These are phyloP conservation scores for Sisymbrium irio DNA, from an alignment of 345 rosid genomes.

Conservation along the genomic window DNA sequence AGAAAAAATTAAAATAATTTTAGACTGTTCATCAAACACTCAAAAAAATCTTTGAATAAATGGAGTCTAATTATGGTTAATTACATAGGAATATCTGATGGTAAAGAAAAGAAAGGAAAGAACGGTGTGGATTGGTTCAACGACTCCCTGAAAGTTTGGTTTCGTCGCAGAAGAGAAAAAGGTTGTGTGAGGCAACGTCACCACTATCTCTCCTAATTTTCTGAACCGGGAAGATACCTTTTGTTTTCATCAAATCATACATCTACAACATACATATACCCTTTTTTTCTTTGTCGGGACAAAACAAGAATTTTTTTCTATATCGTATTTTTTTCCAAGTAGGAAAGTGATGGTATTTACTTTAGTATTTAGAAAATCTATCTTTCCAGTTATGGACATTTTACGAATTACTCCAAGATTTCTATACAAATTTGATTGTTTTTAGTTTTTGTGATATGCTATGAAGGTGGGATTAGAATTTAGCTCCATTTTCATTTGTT, in stretches of 20 bases:
- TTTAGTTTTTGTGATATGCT: background rate
- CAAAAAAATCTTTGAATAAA: background rate
- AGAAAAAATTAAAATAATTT: too few relatives aligned
- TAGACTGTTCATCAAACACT: background rate
- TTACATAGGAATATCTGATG: background rate
- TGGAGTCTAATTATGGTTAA: background rate
- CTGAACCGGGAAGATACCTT: conserved; percentile 1
- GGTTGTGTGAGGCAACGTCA: conserved; percentile 11
- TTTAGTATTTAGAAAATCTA: background rate
- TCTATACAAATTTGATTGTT: background rate
- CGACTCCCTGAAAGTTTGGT: conserved; percentile 9
- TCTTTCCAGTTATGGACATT: background rate
- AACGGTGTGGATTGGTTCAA: conserved; percentile 20
- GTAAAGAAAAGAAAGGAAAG: background rate
- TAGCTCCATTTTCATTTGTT: background rate
- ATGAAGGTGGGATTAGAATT: background rate
- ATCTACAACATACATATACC: conserved; percentile 6
- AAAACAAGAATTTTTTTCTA: conserved; percentile 4
- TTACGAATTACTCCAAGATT: background rate
- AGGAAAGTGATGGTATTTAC: background rate
- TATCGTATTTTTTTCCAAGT: background rate
- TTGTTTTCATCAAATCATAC: conserved; percentile 10
- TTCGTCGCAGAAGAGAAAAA: conserved; percentile 18
- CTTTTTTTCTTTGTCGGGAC: conserved; percentile 18
- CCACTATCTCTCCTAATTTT: conserved; percentile 8